Conservation (phyloP, 2,329 filamentous ascomycete genomes). For the Sordariomycetes sp. region DNA sequence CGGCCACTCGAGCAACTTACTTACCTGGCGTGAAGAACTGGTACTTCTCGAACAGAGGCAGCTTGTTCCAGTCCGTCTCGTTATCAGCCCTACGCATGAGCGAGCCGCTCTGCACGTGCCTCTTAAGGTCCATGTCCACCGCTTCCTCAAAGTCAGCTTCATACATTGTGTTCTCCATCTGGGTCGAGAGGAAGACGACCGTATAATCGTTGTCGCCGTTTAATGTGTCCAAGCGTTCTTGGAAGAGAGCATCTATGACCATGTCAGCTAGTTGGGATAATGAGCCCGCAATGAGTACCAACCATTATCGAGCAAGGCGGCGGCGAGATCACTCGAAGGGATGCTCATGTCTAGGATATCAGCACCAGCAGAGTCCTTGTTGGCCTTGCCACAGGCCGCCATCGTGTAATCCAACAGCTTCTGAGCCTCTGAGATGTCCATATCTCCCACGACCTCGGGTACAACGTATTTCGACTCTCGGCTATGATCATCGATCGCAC, state of each 20-base stretch:
- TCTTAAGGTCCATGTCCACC: slow-evolving; percentile 67
- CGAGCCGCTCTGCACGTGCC: slow-evolving; percentile 29
- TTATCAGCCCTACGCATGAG: slow-evolving; percentile 27
- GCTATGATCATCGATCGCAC: slow-evolving; percentile 22
- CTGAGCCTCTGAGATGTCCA: slow-evolving; percentile 24
- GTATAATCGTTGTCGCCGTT: slow-evolving; percentile 49
- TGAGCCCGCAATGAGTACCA: not conserved
- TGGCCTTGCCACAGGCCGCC: slow-evolving; percentile 33
- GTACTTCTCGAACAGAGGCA: slow-evolving; percentile 79
- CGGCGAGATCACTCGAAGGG: slow-evolving; percentile 29
- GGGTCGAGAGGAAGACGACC: slow-evolving; percentile 64
- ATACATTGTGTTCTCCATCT: slow-evolving; percentile 46
- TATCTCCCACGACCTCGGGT: slow-evolving; percentile 46
- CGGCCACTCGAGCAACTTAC: slow-evolving; percentile 15
- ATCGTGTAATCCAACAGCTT: slow-evolving; percentile 34
- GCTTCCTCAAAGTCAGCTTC: slow-evolving; percentile 54
- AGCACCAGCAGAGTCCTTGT: slow-evolving; percentile 14
- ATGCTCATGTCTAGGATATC: slow-evolving; percentile 28
- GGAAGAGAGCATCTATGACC: slow-evolving; percentile 42
- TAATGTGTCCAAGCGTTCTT: slow-evolving; percentile 33
- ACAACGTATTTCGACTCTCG: slow-evolving; percentile 35
- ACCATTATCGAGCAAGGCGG: slow-evolving; percentile 19
- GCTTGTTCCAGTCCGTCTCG: slow-evolving; percentile 26
- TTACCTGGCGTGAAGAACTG: slow-evolving; percentile 85
- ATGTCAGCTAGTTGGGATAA: no score